Evolutionary conservation across 371 early-diverging fungal species (phyloP).

Genomic region (Mucor velutinosus): DNA sequence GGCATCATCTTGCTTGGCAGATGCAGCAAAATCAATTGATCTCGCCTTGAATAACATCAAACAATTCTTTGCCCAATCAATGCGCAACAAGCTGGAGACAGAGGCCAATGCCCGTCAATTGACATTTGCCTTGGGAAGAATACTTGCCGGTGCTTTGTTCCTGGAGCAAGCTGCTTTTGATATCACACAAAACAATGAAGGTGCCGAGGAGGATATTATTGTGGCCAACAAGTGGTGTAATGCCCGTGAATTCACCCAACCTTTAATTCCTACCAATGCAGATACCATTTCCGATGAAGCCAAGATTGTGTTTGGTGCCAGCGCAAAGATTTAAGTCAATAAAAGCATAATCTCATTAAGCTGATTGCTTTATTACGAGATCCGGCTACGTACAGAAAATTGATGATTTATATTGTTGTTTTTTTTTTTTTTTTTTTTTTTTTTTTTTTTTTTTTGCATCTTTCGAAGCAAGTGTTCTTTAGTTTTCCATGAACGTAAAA

Average conservation of each 20-base stretch:
- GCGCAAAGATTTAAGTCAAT: slow-evolving; percentile 30
- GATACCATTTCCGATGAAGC: slow-evolving; percentile 24
- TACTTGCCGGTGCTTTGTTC: slow-evolving; percentile 50
- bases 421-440: no score
- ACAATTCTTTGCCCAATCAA: background rate
- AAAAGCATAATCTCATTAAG: no score
- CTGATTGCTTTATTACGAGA: no score
- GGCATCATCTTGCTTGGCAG: slow-evolving; percentile 10
- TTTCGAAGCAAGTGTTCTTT: no score
- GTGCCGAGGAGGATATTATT: slow-evolving; percentile 26
- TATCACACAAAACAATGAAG: slow-evolving; percentile 20
- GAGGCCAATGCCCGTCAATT: slow-evolving; percentile 56
- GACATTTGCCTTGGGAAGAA: slow-evolving; percentile 55
- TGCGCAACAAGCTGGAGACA: slow-evolving; percentile 17
- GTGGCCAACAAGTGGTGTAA: slow-evolving; percentile 34
- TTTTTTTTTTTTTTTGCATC: no score
- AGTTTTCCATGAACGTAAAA: no score
- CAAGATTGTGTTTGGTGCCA: slow-evolving; percentile 39
- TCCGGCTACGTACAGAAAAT: no score
- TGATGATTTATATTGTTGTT: no score
- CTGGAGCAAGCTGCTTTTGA: slow-evolving; percentile 58
- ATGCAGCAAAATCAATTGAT: slow-evolving; percentile 31
- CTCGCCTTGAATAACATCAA: slow-evolving; percentile 28
- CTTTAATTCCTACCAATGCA: background rate
- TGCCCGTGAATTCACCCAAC: slow-evolving; percentile 23